phyloP scores from a whole-genome alignment of 2,329 filamentous ascomycete genomes.

The Fusarium praegraminearum region DNA sequence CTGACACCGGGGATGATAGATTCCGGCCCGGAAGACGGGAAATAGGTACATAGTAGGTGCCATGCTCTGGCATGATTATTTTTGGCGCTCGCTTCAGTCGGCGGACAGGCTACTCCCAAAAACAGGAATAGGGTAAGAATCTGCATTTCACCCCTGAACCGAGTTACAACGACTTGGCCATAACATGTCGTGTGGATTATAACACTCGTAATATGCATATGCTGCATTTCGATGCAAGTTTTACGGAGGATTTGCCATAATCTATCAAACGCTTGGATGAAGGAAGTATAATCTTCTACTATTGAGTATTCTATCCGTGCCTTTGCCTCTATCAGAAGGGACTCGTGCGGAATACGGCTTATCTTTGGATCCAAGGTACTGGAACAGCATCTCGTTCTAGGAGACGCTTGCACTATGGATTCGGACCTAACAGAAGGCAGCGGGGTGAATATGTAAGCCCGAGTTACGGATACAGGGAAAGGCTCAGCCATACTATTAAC shows the following conservation, averaged over 20 bases:
- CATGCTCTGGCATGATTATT: conserved; percentile 18
- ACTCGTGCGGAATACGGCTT: too few species aligned
- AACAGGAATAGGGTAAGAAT: neutral
- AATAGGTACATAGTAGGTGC: neutral
- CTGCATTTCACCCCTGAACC: neutral
- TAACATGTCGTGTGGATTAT: neutral
- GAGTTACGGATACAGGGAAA: neutral
- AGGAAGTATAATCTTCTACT: conserved; percentile 6
- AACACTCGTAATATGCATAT: neutral
- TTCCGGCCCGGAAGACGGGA: conserved; percentile 5
- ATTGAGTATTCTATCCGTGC: neutral
- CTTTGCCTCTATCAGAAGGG: neutral
- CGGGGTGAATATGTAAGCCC: conserved; percentile 9
- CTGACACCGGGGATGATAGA: conserved; percentile 1
- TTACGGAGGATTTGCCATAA: neutral
- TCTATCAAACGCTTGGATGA: neutral
- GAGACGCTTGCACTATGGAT: neutral
- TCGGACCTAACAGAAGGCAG: conserved; percentile 3
- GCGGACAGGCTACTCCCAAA: neutral
- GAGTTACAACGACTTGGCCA: neutral
- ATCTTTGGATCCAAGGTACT: too few species aligned
- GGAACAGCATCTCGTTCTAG: too few species aligned
- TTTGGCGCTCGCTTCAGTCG: conserved; percentile 11
- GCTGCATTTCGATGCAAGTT: neutral
- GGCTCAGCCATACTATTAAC: neutral